These are phyloP conservation scores for Lipomyces sp. DNA, from an alignment of 805 yeast genomes.

Conservation along the genomic window DNA sequence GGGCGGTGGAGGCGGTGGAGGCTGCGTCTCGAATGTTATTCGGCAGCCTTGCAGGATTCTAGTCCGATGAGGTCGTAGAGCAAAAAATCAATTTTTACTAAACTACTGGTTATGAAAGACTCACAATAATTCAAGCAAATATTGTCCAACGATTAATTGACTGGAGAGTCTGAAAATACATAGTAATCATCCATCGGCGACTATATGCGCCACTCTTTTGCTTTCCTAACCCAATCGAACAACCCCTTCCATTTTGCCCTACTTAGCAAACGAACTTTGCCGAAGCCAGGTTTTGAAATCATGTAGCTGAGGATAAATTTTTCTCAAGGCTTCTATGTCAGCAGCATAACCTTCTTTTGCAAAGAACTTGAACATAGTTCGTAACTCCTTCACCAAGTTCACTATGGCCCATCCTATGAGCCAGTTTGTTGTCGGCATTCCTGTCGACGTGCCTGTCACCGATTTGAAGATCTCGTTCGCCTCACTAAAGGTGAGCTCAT, in stretches of 20 bases:
- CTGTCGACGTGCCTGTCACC: not conserved
- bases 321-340: not conserved
- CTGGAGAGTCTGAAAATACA: too few species aligned
- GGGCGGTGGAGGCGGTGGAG: too few species aligned
- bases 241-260: not conserved
- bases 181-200: too few species aligned
- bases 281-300: slow-evolving; percentile 4
- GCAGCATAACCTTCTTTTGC: not conserved
- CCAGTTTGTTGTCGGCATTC: not conserved
- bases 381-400: not conserved
- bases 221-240: too few species aligned
- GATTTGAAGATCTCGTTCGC: slow-evolving; percentile 2
- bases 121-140: too few species aligned
- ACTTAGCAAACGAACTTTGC: not conserved
- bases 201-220: too few species aligned
- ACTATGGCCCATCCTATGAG: not conserved
- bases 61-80: too few species aligned
- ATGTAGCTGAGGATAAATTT: not conserved
- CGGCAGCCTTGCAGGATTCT: too few species aligned
- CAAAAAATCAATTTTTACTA: too few species aligned
- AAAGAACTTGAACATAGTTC: slow-evolving; percentile 1
- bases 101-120: too few species aligned
- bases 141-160: too few species aligned
- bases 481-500: slow-evolving; percentile 12
- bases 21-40: too few species aligned